phyloP scores from a whole-genome alignment of 208 protist genomes.

The Wallacemonas collosoma region DNA sequence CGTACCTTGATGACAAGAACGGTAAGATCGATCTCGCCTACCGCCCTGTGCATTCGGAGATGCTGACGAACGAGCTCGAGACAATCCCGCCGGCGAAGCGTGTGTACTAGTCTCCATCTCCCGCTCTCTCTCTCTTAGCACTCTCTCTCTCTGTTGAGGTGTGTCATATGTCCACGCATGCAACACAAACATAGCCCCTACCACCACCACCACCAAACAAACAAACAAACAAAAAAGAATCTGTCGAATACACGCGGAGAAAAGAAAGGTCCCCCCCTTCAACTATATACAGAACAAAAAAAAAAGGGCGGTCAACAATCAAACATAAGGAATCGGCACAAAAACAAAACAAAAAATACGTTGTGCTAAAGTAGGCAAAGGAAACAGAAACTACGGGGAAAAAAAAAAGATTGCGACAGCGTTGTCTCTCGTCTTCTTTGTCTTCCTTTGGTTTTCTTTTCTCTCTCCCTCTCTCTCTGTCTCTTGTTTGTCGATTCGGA shows the following conservation, averaged over 20 bases:
- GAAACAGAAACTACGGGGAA: neutral
- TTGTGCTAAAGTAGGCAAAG: neutral
- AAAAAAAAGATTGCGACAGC: neutral
- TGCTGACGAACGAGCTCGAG: slow-evolving; percentile 92
- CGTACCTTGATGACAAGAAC: slow-evolving; percentile 92
- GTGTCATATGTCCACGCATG: too few relatives aligned
- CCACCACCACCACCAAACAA: neutral
- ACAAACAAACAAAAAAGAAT: slow-evolving; percentile 15
- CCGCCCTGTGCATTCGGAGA: slow-evolving; percentile 92
- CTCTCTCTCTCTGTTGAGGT: neutral
- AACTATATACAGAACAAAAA: too few relatives aligned
- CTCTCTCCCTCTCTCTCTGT: slow-evolving; percentile 18
- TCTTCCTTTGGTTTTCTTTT: slow-evolving; percentile 17
- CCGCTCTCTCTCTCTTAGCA: slow-evolving; percentile 10
- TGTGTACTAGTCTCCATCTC: slow-evolving; percentile 77
- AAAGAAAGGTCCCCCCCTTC: too few relatives aligned
- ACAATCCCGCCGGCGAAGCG: slow-evolving; percentile 87
- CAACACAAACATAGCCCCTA: too few relatives aligned
- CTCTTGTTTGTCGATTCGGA: slow-evolving; percentile 19
- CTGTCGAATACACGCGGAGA: too few relatives aligned
- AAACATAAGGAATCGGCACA: slow-evolving; percentile 3
- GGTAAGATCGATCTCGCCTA: slow-evolving; percentile 94
- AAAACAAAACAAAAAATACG: slow-evolving; percentile 12
- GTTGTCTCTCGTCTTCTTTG: neutral
- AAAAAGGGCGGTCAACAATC: neutral